Conservation (phyloP, 1,284 basidiomycete genomes). For the Leccinum olivaceoglutinosum region DNA sequence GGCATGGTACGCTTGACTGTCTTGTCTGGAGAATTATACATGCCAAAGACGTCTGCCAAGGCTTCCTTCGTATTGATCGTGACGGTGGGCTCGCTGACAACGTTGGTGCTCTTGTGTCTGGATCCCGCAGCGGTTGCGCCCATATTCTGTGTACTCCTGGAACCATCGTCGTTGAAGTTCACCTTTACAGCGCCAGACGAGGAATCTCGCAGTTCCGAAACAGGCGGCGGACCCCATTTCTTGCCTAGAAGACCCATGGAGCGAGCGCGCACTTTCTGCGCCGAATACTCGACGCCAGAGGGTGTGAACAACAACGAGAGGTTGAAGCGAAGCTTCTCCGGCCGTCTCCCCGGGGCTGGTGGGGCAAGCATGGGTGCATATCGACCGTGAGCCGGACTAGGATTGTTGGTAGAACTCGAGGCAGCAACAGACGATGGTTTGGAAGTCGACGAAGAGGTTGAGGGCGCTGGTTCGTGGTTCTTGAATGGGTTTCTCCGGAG, state of each 20-base stretch:
- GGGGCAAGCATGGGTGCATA: conserved; percentile 68
- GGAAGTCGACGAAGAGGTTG: conserved; percentile 26
- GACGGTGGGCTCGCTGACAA: conserved; percentile 50
- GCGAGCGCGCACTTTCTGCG: conserved; percentile 69
- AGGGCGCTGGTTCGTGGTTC: conserved; percentile 35
- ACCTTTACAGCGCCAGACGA: conserved; percentile 34
- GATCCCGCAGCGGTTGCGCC: conserved; percentile 29
- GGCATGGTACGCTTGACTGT: conserved; percentile 49
- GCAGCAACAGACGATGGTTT: conserved; percentile 21
- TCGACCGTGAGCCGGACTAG: conserved; percentile 34
- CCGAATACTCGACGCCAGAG: conserved; percentile 64
- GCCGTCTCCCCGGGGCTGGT: conserved; percentile 58
- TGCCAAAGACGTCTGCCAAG: conserved; percentile 86
- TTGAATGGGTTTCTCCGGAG: conserved; percentile 55
- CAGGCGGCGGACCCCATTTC: conserved; percentile 69
- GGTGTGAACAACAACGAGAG: conserved; percentile 63
- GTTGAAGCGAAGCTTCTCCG: conserved; percentile 64
- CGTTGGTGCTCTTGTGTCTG: conserved; percentile 34
- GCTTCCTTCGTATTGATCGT: conserved; percentile 89
- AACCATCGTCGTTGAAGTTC: conserved; percentile 50
- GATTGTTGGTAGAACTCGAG: conserved; percentile 12
- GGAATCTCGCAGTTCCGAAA: conserved; percentile 35
- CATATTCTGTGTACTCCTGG: conserved; percentile 38
- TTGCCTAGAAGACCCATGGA: conserved; percentile 76
- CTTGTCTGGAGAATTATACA: conserved; percentile 87